Evolutionary conservation across 2,329 filamentous ascomycete species (phyloP).

Genomic region (Xylaria multiplex): DNA sequence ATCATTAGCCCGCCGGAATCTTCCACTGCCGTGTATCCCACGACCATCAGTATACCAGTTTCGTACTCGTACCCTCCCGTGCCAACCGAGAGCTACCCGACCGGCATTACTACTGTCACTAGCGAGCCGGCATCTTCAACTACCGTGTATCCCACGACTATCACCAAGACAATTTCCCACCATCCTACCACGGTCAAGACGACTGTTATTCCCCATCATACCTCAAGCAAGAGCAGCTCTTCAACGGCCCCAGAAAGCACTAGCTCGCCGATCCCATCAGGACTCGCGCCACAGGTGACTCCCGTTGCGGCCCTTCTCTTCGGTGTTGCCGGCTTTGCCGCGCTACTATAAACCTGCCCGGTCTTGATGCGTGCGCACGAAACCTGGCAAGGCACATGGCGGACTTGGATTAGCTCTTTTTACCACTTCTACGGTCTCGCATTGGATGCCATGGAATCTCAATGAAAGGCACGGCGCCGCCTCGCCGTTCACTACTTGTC

Average conservation of each 20-base stretch:
- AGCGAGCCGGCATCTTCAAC: conserved; percentile 35
- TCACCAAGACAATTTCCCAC: conserved; percentile 8
- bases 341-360: conserved; percentile 39
- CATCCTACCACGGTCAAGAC: neutral
- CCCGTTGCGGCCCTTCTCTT: conserved; percentile 43
- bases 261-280: conserved; percentile 28
- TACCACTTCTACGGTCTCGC: neutral
- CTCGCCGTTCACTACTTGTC: neutral
- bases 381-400: neutral
- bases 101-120: conserved; percentile 47
- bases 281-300: conserved; percentile 35
- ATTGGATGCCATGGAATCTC: neutral
- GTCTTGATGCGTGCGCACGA: conserved; percentile 13
- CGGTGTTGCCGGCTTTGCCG: conserved; percentile 45
- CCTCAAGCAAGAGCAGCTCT: conserved; percentile 3
- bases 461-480: neutral
- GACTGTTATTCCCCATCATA: neutral
- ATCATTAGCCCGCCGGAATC: conserved; percentile 43
- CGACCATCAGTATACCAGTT: neutral
- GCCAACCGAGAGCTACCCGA: conserved; percentile 6
- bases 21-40: conserved; percentile 6
- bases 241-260: conserved; percentile 6
- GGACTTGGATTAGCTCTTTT: neutral
- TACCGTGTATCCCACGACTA: conserved; percentile 10
- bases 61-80: conserved; percentile 22